Percentiles rank a stretch among this genome's conserved stretches.
phyloP scores from a whole-genome alignment of 306 rosid genomes.

The Herpetospermum pedunculosum region DNA sequence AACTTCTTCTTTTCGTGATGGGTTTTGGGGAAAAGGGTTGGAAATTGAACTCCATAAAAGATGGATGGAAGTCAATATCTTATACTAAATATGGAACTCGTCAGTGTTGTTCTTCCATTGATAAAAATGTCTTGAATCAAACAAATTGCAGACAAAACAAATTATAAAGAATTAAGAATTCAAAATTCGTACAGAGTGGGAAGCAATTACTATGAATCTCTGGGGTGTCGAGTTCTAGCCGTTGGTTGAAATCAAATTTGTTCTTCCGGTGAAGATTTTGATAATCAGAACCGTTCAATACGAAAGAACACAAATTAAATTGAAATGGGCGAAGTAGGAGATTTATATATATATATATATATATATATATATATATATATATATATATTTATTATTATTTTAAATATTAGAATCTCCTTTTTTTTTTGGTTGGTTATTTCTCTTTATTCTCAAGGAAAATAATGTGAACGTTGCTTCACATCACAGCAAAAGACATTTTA shows the following conservation, averaged over 20 bases:
- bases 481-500: background rate
- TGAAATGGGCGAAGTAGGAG: background rate
- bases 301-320: background rate
- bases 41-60: background rate
- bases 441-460: background rate
- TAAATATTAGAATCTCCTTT: too few species aligned
- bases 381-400: too few species aligned
- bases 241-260: conserved; percentile 2
- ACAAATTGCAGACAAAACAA: background rate
- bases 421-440: background rate
- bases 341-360: too few species aligned
- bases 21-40: background rate
- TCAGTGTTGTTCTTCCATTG: background rate
- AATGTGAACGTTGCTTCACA: background rate
- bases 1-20: background rate
- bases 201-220: background rate
- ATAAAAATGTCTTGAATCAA: background rate
- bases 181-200: background rate
- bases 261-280: background rate
- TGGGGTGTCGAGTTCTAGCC: background rate
- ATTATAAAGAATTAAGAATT: background rate
- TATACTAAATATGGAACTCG: background rate
- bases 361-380: too few species aligned
- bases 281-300: background rate
- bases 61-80: background rate